A percentile compares a stretch with the other conserved stretches of the same genome.
Evolutionary conservation across 768 basidiomycete genomes (phyloP).

Genomic region (Dendrothele bispora): DNA sequence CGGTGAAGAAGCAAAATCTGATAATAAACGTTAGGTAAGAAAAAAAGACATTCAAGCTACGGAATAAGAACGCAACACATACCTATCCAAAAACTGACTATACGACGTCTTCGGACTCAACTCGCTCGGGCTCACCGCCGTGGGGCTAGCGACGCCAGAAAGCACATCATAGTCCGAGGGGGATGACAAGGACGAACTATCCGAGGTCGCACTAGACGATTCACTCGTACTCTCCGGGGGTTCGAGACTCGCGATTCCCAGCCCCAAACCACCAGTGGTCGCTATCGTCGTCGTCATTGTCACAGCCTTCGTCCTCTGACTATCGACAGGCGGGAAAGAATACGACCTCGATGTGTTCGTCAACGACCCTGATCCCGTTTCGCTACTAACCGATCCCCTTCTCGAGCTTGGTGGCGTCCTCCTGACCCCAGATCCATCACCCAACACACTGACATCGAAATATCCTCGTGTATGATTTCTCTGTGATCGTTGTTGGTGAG

Average conservation of each 20-base stretch:
- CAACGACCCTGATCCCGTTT: constrained; percentile 30
- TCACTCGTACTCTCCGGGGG: constrained; percentile 9
- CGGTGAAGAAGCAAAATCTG: constrained; percentile 85
- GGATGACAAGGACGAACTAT: constrained; percentile 13
- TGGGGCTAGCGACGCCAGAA: not conserved
- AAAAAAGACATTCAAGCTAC: constrained; percentile 11
- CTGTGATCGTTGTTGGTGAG: constrained; percentile 13
- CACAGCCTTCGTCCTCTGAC: constrained; percentile 43
- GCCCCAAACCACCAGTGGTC: constrained; percentile 32
- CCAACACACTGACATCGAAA: constrained; percentile 41
- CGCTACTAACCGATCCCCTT: too few relatives aligned
- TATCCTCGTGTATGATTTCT: constrained; percentile 62
- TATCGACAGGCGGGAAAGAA: constrained; percentile 37
- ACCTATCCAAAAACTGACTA: constrained; percentile 66
- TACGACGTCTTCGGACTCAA: constrained; percentile 46
- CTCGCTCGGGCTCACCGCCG: not conserved
- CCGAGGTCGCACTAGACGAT: constrained; percentile 11
- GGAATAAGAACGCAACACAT: constrained; percentile 21
- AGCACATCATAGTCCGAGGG: constrained; percentile 12
- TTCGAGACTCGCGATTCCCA: constrained; percentile 11
- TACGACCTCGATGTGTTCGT: constrained; percentile 28
- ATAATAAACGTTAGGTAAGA: not conserved
- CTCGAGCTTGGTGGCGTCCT: constrained; percentile 55
- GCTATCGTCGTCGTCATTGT: constrained; percentile 42
- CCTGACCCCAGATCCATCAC: constrained; percentile 28